Base-by-base conservation (phyloP, 208 protist species). In the Balamuthia mandrillaris region DNA sequence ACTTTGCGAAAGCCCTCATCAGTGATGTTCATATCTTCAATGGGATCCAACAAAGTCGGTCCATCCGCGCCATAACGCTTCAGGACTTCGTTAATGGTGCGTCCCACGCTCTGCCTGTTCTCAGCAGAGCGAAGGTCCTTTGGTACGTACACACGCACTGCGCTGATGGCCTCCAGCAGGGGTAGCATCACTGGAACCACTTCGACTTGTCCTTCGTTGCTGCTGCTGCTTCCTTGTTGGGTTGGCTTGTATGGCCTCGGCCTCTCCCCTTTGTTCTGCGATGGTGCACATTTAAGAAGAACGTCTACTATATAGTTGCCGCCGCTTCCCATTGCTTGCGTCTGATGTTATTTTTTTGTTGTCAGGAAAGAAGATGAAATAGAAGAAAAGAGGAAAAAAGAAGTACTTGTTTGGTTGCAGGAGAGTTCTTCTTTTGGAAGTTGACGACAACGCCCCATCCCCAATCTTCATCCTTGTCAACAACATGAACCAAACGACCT, bases 21-120 rank as follows among this genome's bases (percentile, higher is more conserved):
- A 37, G 95, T 90, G 61, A 98, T 97, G 31, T 93, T 93, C 97
- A 99, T 99, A 86, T 99, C 97, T 61, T 96, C 92, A n/a, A 97
- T 94, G 2, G 96, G 91, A 33, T 98, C 96, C 29, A 99, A 91
- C 84, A 95, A 65, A 9, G 97, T 96, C 0, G 99, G 85, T n/a
- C 82, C 91, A 47, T 90, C 88, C 0, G 49, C 33, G 45, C n/a
- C n/a, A 60, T 95, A 95, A 14, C 91, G 86, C 47, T 60, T 31
- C 16, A 54, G 9, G 3, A 85, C 60, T 27, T 91, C 93, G 87
- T 95, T 94, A 6, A 98, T 90, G 54, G 95, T 94, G 1, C 95
- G 95, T 16, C 85, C 81, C 5, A 92, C 66, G 7, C 47, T 44
- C 24, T 85, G 31, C 16, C 45, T 49, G 27, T 14, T 51, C 7